Evolutionary conservation across 225 moss, liverwort and hornwort species (phyloP), one percentile per base, ranked within the genome.

Genomic region (Climacium dendroides): DNA sequence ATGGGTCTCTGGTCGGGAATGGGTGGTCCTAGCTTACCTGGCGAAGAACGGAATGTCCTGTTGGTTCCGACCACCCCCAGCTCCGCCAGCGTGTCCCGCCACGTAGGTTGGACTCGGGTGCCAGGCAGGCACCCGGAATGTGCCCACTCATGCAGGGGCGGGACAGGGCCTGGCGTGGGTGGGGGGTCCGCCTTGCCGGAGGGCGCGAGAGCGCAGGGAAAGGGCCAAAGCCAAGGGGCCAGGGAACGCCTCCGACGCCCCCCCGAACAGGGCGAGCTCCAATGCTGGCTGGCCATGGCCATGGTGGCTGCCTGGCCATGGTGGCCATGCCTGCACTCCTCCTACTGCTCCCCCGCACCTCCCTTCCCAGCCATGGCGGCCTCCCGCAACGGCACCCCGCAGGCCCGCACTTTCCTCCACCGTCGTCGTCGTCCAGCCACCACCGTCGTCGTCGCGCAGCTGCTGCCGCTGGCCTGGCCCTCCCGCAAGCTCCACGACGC

Each of bases 281-380:
- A 88, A 85, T 81, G 74, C 85, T 73, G 81, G 74, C 85, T 73
- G 63, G 81, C 81, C 81, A 81, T 81, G 85, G 89, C 83, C 78
- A 84, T 83, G 84, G 88, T 85, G 85, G 89, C 85, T 85, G 85
- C 85, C 80, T 89, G 89, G 85, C 89, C 89, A 89, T 89, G 89
- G 89, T 85, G 89, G 89, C 89, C 89, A 89, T 85, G 89, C 81
- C 89, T 83, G 58, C 45, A 45, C 58, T 63, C 47, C 81, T 81
- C n/a, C 82, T 67, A 47, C 82, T 82, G 52, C 82, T 82, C 61
- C 82, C 60, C 48, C 63, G 58, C 85, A 20, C 47, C 88, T 74
- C 48, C 74, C 74, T 78, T 34, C 78, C 79, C 53, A 57, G 74
- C 80, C 85, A 64, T 80, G 78, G 88, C 88, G 74, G 74, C 80